phyloP scores from a whole-genome alignment of 2,329 filamentous ascomycete genomes.

The Alternaria tenuissima region DNA sequence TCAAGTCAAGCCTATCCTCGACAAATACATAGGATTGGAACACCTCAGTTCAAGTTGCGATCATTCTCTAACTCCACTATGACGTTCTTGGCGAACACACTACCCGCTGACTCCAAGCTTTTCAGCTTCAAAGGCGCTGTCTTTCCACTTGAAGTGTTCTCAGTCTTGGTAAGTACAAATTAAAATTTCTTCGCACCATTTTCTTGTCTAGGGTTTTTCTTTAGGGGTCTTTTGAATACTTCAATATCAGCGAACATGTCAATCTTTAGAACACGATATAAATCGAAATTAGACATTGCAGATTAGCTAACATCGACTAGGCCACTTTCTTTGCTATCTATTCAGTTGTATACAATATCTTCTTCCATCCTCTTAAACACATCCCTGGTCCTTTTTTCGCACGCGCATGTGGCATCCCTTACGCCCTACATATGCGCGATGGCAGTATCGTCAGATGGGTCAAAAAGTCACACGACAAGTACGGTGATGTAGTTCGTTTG shows the following conservation, averaged over 20 bases:
- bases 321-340: slow-evolving; percentile 22
- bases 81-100: neutral
- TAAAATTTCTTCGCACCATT: too few species aligned
- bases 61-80: neutral
- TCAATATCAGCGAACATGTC: neutral
- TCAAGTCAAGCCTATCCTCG: neutral
- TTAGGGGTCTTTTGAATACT: neutral
- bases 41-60: neutral
- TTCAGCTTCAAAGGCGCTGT: neutral
- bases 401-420: slow-evolving; percentile 44
- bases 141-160: neutral
- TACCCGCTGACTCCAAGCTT: neutral
- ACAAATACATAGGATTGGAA: neutral
- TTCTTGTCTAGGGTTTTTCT: too few species aligned
- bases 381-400: slow-evolving; percentile 54
- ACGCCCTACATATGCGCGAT: slow-evolving; percentile 33
- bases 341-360: slow-evolving; percentile 49
- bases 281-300: neutral
- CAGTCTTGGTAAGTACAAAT: neutral
- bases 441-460: slow-evolving; percentile 41
- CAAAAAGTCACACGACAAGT: slow-evolving; percentile 48
- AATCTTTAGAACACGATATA: neutral
- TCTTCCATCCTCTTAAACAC: slow-evolving; percentile 54
- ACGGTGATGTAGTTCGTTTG: slow-evolving; percentile 55
- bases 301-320: slow-evolving; percentile 15